These are phyloP conservation scores for Gymnopilus dilepis DNA, from an alignment of 768 basidiomycete genomes.

Conservation along the genomic window DNA sequence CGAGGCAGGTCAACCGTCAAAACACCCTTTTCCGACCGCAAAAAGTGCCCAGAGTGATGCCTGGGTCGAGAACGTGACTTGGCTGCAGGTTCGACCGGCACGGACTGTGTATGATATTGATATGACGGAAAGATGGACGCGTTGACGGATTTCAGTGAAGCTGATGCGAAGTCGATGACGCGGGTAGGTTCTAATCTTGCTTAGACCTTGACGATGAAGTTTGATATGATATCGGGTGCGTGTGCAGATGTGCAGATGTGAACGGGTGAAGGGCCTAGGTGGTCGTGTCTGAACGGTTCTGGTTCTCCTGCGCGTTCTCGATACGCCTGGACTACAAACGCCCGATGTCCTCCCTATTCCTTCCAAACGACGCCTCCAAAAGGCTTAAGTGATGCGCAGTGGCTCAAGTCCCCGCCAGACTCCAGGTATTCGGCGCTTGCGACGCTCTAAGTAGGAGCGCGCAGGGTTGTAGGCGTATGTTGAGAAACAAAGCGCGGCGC, in stretches of 20 bases:
- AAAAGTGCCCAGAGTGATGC: neutral
- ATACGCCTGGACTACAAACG: neutral
- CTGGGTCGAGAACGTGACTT: no score
- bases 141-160: neutral
- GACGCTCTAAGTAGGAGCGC: no score
- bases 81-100: conserved; percentile 6
- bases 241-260: neutral
- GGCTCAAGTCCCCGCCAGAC: neutral
- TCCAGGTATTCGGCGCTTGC: neutral
- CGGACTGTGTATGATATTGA: no score
- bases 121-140: no score
- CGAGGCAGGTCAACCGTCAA: neutral
- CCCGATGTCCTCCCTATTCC: no score
- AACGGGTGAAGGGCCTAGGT: neutral
- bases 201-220: no score
- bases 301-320: neutral
- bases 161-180: neutral
- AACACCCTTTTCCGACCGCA: neutral
- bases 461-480: neutral
- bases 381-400: no score
- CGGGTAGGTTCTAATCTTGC: neutral
- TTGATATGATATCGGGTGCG: no score
- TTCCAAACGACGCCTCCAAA: no score
- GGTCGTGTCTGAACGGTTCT: neutral
- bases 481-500: no score